Conservation (phyloP, 345 rosid genomes). For the Citrus mangshanensis region DNA sequence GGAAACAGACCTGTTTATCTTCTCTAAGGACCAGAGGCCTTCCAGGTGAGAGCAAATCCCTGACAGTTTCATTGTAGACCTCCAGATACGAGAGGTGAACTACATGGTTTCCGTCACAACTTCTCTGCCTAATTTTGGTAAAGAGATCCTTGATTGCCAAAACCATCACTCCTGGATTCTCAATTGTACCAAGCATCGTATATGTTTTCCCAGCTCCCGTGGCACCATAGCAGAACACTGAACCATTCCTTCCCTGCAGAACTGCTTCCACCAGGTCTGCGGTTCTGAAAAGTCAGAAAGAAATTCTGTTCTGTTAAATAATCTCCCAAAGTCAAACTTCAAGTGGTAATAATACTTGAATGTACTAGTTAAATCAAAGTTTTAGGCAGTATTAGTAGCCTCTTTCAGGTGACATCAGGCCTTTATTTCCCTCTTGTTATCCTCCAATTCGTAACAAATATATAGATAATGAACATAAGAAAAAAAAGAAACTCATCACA, state of each 20-base stretch:
- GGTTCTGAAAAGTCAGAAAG: constrained; percentile 51
- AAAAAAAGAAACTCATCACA: background rate
- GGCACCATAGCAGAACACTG: constrained; percentile 98
- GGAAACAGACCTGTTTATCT: constrained; percentile 74
- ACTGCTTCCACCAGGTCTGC: constrained; percentile 90
- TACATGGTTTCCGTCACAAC: constrained; percentile 80
- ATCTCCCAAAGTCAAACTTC: background rate
- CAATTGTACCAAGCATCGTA: constrained; percentile 88
- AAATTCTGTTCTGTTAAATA: background rate
- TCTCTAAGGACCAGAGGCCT: constrained; percentile 92
- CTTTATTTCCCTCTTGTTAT: background rate
- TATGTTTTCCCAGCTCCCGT: constrained; percentile 97
- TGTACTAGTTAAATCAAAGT: background rate
- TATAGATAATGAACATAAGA: background rate
- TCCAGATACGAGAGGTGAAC: constrained; percentile 96
- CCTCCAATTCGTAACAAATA: background rate
- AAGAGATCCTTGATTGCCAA: constrained; percentile 92
- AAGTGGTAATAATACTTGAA: background rate
- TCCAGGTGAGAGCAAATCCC: constrained; percentile 96
- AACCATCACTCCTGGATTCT: constrained; percentile 97
- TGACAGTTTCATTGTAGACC: constrained; percentile 86
- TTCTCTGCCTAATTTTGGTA: constrained; percentile 77
- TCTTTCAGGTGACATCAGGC: background rate
- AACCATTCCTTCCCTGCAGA: constrained; percentile 87
- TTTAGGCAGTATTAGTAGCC: constrained; percentile 5